A percentile compares a stretch with the other conserved stretches of the same genome.
These are phyloP conservation scores for Sanghuangporus sanghuang DNA, from an alignment of 1,284 basidiomycete species.

Conservation along the genomic window DNA sequence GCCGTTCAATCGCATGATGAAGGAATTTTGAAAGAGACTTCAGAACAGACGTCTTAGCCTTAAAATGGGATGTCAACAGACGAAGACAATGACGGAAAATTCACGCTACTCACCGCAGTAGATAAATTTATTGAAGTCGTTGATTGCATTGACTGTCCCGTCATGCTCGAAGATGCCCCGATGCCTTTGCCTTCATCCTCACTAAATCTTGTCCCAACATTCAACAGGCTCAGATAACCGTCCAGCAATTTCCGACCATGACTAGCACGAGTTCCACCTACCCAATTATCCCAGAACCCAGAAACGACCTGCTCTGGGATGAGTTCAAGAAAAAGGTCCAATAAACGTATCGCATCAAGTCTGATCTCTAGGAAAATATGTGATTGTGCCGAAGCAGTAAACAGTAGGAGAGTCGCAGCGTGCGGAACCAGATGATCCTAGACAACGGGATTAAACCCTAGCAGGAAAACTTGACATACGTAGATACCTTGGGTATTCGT, in stretches of 20 bases:
- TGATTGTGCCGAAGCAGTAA: constrained; percentile 86
- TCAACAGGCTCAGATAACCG: constrained; percentile 72
- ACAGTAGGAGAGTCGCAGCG: constrained; percentile 71
- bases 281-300: constrained; percentile 35
- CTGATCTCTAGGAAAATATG: constrained; percentile 94
- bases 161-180: constrained; percentile 21
- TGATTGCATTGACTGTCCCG: constrained; percentile 28
- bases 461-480: neutral
- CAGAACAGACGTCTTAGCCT: constrained; percentile 63
- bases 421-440: constrained; percentile 70
- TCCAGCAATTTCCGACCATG: constrained; percentile 64
- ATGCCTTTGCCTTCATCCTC: constrained; percentile 34
- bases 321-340: constrained; percentile 74
- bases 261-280: constrained; percentile 39
- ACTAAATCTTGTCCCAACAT: constrained; percentile 56
- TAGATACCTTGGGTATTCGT: constrained; percentile 49
- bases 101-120: constrained; percentile 42
- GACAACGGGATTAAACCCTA: constrained; percentile 11
- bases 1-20: constrained; percentile 27
- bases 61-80: constrained; percentile 3
- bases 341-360: constrained; percentile 81
- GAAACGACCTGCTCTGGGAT: constrained; percentile 65
- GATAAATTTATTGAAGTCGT: constrained; percentile 65
- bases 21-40: constrained; percentile 60
- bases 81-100: neutral